Conservation (phyloP, 2,329 filamentous ascomycete genomes). For the Periconia sp. region DNA sequence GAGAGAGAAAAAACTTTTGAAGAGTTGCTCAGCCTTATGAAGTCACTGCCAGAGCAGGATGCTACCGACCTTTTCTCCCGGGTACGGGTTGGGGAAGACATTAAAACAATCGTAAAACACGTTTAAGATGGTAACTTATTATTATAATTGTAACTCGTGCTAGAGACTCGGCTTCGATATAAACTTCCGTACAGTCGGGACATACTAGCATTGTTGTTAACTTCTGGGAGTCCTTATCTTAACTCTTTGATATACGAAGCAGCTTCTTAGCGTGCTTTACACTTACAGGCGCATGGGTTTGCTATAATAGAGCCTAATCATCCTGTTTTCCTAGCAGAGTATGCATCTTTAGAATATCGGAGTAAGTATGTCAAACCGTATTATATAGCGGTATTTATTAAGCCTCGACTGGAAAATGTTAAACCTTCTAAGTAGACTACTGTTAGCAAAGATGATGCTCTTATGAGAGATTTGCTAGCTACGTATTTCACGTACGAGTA, state of each 20-base stretch:
- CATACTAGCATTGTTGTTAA: too few species aligned
- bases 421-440: constrained; percentile 9
- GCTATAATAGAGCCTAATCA: too few species aligned
- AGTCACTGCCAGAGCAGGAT: constrained; percentile 12
- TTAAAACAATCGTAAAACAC: constrained; percentile 11
- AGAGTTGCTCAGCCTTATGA: constrained; percentile 13
- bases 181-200: too few species aligned
- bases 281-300: too few species aligned
- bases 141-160: too few species aligned
- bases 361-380: constrained; percentile 2
- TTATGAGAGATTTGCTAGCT: constrained; percentile 7
- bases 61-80: constrained; percentile 12
- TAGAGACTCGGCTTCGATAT: too few species aligned
- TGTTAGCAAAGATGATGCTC: constrained; percentile 6
- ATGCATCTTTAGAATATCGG: neutral
- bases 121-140: constrained; percentile 11
- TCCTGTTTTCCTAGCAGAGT: too few species aligned
- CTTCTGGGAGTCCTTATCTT: neutral
- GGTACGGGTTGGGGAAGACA: constrained; percentile 15
- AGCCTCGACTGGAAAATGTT: constrained; percentile 1
- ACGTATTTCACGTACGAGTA: constrained; percentile 11
- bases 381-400: constrained; percentile 2
- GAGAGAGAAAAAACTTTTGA: too few species aligned
- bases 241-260: too few species aligned
- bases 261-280: too few species aligned